Evolutionary conservation across 1,284 basidiomycete species (phyloP), one percentile per base, ranked within the genome.

Genomic region (Ustilago trichophora): DNA sequence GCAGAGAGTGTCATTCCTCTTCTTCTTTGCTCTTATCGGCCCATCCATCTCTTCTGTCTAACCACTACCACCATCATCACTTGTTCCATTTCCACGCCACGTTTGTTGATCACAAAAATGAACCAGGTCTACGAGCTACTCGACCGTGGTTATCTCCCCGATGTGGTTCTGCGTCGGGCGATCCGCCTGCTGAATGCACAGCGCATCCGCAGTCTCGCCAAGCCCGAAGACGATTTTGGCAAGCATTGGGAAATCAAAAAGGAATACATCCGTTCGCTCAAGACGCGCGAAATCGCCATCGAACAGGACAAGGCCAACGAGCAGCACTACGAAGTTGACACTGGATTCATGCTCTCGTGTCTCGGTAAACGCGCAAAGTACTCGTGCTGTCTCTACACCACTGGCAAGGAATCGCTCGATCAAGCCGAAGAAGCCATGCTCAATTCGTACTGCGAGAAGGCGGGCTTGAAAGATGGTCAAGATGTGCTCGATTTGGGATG

Each of bases 401-500:
- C 85, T 6, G 88, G 87, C 11, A 85, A 83, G 19, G 88, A 89
- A 72, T 87, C 86, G 0, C 82, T 91, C 0, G 88, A 84, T 9
- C 85, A 90, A 73, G 90, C 89, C 0, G 90, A 91, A 64, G 67
- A 72, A 22, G 70, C 70, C 4, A 91, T 90, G 86, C 82, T 91
- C 27, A 86, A 89, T 68, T 87, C 85, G 64, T 91, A 91, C 76
- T 90, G 88, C 76, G 81, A 85, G 44, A 90, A 89, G 71, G 89
- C 89, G 0, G 83, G 86, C 43, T 74, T 91, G 9, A 71, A 77
- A 35, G 88, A 91, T 68, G 89, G 89, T 0, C 84, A 87, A 58
- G 87, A 88, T 59, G 84, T 91, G 18, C 82, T 91, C 27, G 90
- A 91, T 80, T 82, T 91, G 13, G 89, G 90, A 11, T 90, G 90